These are phyloP conservation scores for Erythrophleum fordii DNA, from an alignment of 306 rosid genomes.

Conservation along the genomic window DNA sequence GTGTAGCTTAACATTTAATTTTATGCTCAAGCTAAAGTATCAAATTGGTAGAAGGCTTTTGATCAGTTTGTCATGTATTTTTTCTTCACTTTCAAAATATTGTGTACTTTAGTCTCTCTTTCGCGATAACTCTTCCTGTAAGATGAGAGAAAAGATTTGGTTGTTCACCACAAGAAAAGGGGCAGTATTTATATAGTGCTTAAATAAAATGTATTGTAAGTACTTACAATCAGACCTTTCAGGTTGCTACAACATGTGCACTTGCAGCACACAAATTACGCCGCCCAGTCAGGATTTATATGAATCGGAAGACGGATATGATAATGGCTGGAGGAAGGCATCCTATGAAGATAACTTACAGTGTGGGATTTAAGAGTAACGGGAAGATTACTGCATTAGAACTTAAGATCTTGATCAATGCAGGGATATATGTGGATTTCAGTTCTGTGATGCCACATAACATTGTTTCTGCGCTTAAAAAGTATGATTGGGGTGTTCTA, in stretches of 20 bases:
- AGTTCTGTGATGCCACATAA: constrained; percentile 53
- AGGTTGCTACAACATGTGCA: constrained; percentile 85
- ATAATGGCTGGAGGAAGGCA: constrained; percentile 95
- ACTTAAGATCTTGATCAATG: constrained; percentile 70
- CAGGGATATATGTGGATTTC: constrained; percentile 66
- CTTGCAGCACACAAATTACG: constrained; percentile 81
- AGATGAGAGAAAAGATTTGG: not conserved
- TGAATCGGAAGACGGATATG: constrained; percentile 86
- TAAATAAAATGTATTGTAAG: not conserved
- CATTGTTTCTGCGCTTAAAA: constrained; percentile 55
- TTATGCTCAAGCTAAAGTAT: too few relatives aligned
- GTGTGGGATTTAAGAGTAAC: constrained; percentile 74
- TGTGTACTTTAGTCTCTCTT: not conserved
- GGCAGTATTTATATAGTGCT: not conserved
- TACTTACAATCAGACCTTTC: constrained; percentile 42
- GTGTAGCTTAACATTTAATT: not conserved
- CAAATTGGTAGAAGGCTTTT: not conserved
- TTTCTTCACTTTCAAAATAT: constrained; percentile 17
- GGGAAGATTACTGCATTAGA: constrained; percentile 86
- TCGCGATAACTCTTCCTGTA: not conserved
- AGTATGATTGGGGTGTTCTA: constrained; percentile 88
- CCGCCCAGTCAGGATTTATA: constrained; percentile 75
- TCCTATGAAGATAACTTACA: constrained; percentile 83
- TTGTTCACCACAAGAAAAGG: not conserved
- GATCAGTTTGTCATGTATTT: not conserved